Evolutionary conservation across 768 basidiomycete species (phyloP).

Genomic region (Russula brevipes): DNA sequence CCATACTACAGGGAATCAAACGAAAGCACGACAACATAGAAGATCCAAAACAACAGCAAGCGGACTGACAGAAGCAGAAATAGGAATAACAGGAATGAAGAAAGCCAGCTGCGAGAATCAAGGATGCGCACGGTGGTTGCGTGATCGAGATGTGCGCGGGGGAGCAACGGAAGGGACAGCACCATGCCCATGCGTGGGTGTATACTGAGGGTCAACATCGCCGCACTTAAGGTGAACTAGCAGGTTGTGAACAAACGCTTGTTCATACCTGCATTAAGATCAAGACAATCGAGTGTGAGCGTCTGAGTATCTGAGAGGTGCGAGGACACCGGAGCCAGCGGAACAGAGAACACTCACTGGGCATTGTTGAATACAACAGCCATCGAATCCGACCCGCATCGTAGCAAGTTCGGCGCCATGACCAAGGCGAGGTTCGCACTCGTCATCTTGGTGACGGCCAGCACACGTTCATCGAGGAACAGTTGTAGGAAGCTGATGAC

Average conservation of each 20-base stretch:
- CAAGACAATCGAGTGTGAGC: neutral
- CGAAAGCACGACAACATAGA: slow-evolving; percentile 3
- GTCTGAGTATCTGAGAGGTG: neutral
- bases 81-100: too few species aligned
- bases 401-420: slow-evolving; percentile 85
- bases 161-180: slow-evolving; percentile 45
- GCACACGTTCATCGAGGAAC: slow-evolving; percentile 74
- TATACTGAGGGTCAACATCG: slow-evolving; percentile 71
- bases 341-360: slow-evolving; percentile 51
- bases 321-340: too few species aligned
- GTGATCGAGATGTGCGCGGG: slow-evolving; percentile 51
- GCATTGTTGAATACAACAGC: slow-evolving; percentile 87
- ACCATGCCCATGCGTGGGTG: slow-evolving; percentile 74
- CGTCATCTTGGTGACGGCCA: slow-evolving; percentile 81
- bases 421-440: slow-evolving; percentile 82
- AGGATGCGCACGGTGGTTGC: slow-evolving; percentile 40
- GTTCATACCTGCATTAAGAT: slow-evolving; percentile 52
- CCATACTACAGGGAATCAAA: slow-evolving; percentile 10
- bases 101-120: neutral
- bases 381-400: slow-evolving; percentile 86
- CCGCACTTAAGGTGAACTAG: slow-evolving; percentile 72
- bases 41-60: neutral
- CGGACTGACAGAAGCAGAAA: neutral
- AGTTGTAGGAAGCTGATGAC: slow-evolving; percentile 87
- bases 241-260: slow-evolving; percentile 82